Base-by-base conservation (phyloP, 2,329 filamentous ascomycete genomes). In the Sporothrix variecibatus region DNA sequence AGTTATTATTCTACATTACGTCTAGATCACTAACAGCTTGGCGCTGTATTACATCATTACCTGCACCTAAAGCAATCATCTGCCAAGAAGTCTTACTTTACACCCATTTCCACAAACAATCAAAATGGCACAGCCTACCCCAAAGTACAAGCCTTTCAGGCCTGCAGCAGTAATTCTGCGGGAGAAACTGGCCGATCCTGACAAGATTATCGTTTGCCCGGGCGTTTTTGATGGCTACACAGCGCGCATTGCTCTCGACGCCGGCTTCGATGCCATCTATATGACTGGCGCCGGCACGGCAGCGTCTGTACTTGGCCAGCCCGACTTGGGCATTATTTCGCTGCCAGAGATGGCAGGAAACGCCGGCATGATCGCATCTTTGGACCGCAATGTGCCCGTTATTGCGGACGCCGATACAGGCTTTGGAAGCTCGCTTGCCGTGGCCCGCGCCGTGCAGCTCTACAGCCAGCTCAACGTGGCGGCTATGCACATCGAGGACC, bases 221-320 rank as follows among this genome's bases (percentile, higher is more conserved):
- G 90, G 91, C 43, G 90, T 93, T 1, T 92, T 92, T 78, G 91
- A 93, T 83, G 91, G 91, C 15, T 86, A 92, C 72, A 89, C 89
- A 1, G 90, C 91, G 0, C 84, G 90, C 0, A 87, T 92, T 73
- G 90, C 90, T 1, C 83, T 91, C 28, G 82, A 85, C 53, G 84
- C 88, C n/a, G 90, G 90, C 4, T 92, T 91, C 74, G 87, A 91
- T 64, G 86, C 85, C 73, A 79, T 92, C 53, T 93, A 93, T 82
- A 92, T 93, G 88, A 91, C 89, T 15, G 89, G 90, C 17, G 89
- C 90, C 38, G 89, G 89, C 56, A 91, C 88, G 1, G 85, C 85
- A 20, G 88, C 88, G 75, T 91, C 90, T 0, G 83, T 85, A 34
- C 85, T 92, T 0, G 90, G 90, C 40, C 86, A 87, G 82, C 86